Percentiles rank a stretch among this genome's conserved stretches.
Evolutionary conservation across 2,329 filamentous ascomycete genomes (phyloP).

Genomic region (Ophiostoma himal-ulmi): DNA sequence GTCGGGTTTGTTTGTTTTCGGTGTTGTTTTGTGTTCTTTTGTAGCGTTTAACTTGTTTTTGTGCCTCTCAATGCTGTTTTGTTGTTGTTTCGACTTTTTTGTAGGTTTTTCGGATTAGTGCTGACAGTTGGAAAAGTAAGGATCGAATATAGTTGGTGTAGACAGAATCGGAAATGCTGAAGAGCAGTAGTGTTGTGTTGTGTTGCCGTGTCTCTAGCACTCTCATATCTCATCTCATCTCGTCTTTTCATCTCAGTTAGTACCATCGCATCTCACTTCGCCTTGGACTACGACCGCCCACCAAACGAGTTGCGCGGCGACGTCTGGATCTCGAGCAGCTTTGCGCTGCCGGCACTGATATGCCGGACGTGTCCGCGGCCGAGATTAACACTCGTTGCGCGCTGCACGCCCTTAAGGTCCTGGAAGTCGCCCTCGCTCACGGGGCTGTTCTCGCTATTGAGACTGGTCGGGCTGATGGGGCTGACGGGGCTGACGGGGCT

Average conservation of each 20-base stretch:
- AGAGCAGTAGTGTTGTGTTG: background rate
- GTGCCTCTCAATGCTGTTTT: background rate
- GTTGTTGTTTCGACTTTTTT: conserved; percentile 1
- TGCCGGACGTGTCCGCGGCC: conserved; percentile 61
- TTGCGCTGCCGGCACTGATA: conserved; percentile 70
- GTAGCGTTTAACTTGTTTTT: background rate
- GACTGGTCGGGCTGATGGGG: conserved; percentile 21
- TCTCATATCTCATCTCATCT: background rate
- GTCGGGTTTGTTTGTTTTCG: background rate
- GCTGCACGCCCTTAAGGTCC: conserved; percentile 44
- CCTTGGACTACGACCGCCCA: background rate
- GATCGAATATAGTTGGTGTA: conserved; percentile 13
- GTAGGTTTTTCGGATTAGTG: background rate
- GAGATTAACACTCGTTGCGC: conserved; percentile 66
- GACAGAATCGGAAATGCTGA: conserved; percentile 12
- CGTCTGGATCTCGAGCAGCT: background rate
- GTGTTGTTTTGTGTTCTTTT: background rate
- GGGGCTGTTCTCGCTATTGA: conserved; percentile 4
- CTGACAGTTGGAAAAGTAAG: conserved; percentile 3
- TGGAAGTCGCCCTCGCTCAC: conserved; percentile 28
- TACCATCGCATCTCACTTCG: background rate
- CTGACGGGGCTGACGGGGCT: conserved; percentile 20
- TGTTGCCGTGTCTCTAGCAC: background rate
- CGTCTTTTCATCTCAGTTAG: background rate
- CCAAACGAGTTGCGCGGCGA: conserved; percentile 10